Conservation (phyloP, 1,139 yeast species). For the Pichia sp. region DNA sequence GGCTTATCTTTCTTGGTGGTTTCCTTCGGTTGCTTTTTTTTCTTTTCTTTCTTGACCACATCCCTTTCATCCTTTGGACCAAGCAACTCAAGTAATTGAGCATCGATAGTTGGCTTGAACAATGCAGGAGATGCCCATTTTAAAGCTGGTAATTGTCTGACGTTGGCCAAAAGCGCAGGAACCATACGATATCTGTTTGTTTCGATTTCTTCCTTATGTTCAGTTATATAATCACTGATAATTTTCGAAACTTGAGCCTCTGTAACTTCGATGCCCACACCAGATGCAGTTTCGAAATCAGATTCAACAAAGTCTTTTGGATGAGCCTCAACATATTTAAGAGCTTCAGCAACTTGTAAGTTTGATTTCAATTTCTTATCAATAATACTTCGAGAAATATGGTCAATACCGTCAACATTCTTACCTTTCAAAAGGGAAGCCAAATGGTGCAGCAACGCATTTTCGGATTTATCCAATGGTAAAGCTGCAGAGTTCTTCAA, state of each 20-base stretch:
- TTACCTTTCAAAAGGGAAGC: conserved; percentile 63
- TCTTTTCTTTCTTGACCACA: conserved; percentile 72
- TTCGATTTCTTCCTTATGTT: conserved; percentile 53
- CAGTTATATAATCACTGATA: conserved; percentile 56
- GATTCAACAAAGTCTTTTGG: conserved; percentile 39
- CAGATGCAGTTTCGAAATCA: conserved; percentile 59
- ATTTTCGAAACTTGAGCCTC: conserved; percentile 57
- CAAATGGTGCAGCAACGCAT: conserved; percentile 67
- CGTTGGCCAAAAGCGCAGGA: conserved; percentile 71
- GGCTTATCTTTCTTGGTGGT: conserved; percentile 26
- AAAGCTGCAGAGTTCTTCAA: conserved; percentile 15
- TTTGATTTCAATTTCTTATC: conserved; percentile 61
- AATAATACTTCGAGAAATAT: conserved; percentile 57
- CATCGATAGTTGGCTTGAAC: conserved; percentile 85
- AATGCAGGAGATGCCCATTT: conserved; percentile 90
- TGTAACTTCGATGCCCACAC: conserved; percentile 75
- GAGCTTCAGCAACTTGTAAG: conserved; percentile 79
- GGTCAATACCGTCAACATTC: conserved; percentile 38
- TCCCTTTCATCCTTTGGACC: conserved; percentile 98
- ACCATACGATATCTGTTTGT: conserved; percentile 73
- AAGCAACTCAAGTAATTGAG: conserved; percentile 57
- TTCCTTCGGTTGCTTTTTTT: conserved; percentile 33
- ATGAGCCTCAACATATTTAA: conserved; percentile 55
- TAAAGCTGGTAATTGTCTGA: conserved; percentile 66
- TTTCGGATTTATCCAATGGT: conserved; percentile 43